phyloP scores from a whole-genome alignment of 495 filamentous ascomycete species.

The Hypoxylon lenormandii region DNA sequence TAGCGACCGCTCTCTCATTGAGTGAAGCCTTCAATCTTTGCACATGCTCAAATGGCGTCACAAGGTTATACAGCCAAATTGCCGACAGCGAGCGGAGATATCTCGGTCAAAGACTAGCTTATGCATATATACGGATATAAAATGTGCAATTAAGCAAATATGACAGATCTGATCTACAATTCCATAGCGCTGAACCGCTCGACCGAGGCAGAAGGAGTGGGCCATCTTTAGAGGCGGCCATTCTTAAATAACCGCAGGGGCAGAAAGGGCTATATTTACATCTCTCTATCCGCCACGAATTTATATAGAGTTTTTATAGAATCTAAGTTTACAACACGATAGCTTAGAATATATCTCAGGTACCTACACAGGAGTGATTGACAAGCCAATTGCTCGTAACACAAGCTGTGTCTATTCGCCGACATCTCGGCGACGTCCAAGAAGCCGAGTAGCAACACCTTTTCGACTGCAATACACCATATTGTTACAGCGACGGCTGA shows the following conservation, averaged over 20 bases:
- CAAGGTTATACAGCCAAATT: slow-evolving; percentile 8
- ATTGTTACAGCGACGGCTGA: no score
- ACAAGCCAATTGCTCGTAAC: no score
- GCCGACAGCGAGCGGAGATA: slow-evolving; percentile 16
- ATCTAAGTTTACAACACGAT: no score
- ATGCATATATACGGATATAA: slow-evolving; percentile 23
- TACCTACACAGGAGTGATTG: no score
- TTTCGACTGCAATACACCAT: no score
- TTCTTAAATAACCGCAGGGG: slow-evolving; percentile 34
- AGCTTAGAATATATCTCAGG: no score
- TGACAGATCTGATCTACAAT: not conserved
- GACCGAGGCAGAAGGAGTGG: slow-evolving; percentile 28
- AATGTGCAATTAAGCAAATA: slow-evolving; percentile 8
- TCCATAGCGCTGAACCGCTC: not conserved
- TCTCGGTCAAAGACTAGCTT: slow-evolving; percentile 14
- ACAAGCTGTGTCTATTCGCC: no score
- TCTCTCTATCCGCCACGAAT: no score
- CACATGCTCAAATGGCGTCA: slow-evolving; percentile 34
- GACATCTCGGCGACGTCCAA: no score
- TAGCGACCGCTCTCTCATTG: slow-evolving; percentile 9
- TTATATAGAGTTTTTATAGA: no score
- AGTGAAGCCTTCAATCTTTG: slow-evolving; percentile 1
- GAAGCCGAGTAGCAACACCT: no score
- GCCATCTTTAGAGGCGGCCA: slow-evolving; percentile 4
- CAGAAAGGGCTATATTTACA: no score